These are phyloP conservation scores for Rhizopus sp. DNA, from an alignment of 371 early-diverging fungal genomes.

Conservation along the genomic window DNA sequence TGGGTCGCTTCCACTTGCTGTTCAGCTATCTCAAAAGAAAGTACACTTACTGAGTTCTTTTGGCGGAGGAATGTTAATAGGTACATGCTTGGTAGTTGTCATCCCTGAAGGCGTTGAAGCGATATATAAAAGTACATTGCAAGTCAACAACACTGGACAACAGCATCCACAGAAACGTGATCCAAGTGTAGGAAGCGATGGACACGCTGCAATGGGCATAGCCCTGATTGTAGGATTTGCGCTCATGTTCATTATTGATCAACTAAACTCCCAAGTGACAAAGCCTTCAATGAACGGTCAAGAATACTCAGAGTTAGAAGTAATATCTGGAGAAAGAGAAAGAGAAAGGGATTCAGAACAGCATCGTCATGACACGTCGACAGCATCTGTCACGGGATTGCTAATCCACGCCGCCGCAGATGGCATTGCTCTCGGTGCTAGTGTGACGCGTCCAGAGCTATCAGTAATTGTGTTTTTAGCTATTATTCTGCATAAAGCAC, in stretches of 20 bases:
- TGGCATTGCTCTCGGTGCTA: constrained; percentile 93
- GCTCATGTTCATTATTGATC: constrained; percentile 89
- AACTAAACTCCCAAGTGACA: constrained; percentile 47
- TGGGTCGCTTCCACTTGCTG: constrained; percentile 83
- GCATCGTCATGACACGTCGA: not conserved
- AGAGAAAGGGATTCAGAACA: not conserved
- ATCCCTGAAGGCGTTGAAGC: constrained; percentile 95
- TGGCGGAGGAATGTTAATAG: constrained; percentile 89
- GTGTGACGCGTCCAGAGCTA: constrained; percentile 63
- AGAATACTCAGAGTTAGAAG: constrained; percentile 9
- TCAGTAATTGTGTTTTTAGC: constrained; percentile 91
- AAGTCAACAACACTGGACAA: not conserved
- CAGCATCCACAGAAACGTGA: not conserved
- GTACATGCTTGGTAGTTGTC: constrained; percentile 88
- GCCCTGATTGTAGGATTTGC: constrained; percentile 84
- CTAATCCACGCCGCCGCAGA: constrained; percentile 95
- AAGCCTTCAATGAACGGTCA: constrained; percentile 44
- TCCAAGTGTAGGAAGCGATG: not conserved
- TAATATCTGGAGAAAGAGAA: constrained; percentile 4
- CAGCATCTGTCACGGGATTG: constrained; percentile 77
- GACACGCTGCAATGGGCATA: constrained; percentile 75
- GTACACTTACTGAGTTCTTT: constrained; percentile 81
- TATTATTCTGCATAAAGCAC: constrained; percentile 97
- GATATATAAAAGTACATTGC: constrained; percentile 50
- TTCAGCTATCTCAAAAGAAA: constrained; percentile 73